A percentile compares a stretch with the other conserved stretches of the same genome.
Evolutionary conservation across 2,329 filamentous ascomycete genomes (phyloP).

Genomic region (Fusarium fracticaudum): DNA sequence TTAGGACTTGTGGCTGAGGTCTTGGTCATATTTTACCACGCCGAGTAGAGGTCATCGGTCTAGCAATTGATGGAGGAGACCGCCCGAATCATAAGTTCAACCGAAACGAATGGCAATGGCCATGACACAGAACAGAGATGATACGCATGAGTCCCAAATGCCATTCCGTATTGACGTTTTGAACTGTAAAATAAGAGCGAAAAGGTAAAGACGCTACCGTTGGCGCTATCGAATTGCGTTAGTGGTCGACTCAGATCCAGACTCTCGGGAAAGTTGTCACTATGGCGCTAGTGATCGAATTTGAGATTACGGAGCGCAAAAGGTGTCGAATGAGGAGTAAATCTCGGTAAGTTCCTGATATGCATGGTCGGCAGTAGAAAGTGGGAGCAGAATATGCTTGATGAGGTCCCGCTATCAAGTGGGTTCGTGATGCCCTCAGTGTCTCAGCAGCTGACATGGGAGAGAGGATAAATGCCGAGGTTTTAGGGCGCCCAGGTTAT

Average conservation of each 20-base stretch:
- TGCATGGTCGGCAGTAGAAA: neutral
- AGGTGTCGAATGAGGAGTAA: neutral
- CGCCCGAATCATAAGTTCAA: accelerated
- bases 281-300: neutral
- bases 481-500: too few relatives aligned
- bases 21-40: neutral
- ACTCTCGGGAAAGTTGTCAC: neutral
- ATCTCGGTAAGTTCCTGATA: neutral
- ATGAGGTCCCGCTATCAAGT: neutral
- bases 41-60: neutral
- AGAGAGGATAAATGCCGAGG: neutral
- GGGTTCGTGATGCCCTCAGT: neutral
- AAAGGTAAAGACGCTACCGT: neutral
- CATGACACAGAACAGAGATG: neutral
- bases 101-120: neutral
- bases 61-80: neutral
- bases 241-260: constrained; percentile 3
- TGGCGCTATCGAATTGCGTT: constrained; percentile 1
- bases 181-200: neutral
- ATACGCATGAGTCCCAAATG: accelerated
- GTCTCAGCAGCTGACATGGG: neutral
- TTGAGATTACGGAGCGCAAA: neutral
- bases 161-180: neutral
- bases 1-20: neutral
- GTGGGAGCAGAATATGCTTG: neutral